Conservation (phyloP, 2,329 filamentous ascomycete genomes). For the Periconia macrospinosa region DNA sequence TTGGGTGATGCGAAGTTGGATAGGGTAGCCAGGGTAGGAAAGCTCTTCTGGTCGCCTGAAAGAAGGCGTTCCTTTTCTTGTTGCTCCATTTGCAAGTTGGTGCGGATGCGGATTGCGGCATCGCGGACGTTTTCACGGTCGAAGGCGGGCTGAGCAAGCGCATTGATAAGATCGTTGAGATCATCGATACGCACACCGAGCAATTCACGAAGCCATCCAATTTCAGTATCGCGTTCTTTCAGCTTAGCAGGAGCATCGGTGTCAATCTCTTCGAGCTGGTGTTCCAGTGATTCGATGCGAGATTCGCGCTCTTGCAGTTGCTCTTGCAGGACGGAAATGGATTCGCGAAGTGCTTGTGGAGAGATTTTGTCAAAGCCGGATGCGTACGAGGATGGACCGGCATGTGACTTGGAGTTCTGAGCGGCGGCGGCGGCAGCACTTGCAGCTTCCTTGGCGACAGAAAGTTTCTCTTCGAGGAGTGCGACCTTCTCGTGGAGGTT, state of each 20-base stretch:
- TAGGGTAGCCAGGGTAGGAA: slow-evolving; percentile 77
- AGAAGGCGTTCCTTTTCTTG: slow-evolving; percentile 88
- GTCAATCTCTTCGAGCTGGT: slow-evolving; percentile 68
- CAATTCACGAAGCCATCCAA: slow-evolving; percentile 91
- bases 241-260: slow-evolving; percentile 80
- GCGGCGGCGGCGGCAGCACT: slow-evolving; percentile 81
- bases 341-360: slow-evolving; percentile 90
- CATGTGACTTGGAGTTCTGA: slow-evolving; percentile 51
- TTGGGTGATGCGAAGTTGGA: slow-evolving; percentile 79
- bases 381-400: slow-evolving; percentile 41
- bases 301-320: slow-evolving; percentile 93
- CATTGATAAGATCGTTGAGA: slow-evolving; percentile 85
- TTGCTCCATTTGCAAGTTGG: slow-evolving; percentile 97
- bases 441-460: slow-evolving; percentile 85
- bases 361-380: slow-evolving; percentile 75
- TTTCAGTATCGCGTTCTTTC: slow-evolving; percentile 90
- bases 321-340: slow-evolving; percentile 93
- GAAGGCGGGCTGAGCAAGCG: slow-evolving; percentile 73
- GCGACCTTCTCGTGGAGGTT: slow-evolving; percentile 83
- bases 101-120: slow-evolving; percentile 87
- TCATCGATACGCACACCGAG: slow-evolving; percentile 89
- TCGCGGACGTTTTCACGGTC: slow-evolving; percentile 82
- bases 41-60: slow-evolving; percentile 60
- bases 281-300: slow-evolving; percentile 84
- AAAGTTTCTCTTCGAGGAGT: slow-evolving; percentile 86